Evolutionary conservation across 768 basidiomycete genomes (phyloP).

Genomic region (Tylopilus sp.): DNA sequence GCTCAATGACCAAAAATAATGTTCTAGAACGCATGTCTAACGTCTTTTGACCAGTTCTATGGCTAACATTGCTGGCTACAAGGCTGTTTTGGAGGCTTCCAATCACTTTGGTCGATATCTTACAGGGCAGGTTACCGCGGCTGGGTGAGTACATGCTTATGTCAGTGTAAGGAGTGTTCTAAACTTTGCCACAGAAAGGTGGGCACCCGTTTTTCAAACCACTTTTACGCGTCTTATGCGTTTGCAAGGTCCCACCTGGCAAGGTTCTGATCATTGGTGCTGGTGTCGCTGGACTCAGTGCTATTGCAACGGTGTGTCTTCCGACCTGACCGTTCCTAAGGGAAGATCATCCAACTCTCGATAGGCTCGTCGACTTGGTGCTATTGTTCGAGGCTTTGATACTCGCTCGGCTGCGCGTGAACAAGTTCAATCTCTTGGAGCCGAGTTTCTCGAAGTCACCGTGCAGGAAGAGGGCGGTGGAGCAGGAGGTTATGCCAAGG

Average conservation of each 20-base stretch:
- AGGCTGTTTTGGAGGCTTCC: slow-evolving; percentile 86
- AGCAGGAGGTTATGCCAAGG: slow-evolving; percentile 83
- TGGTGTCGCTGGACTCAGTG: slow-evolving; percentile 85
- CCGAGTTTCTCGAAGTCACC: slow-evolving; percentile 83
- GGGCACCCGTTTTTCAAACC: not conserved
- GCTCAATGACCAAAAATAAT: slow-evolving; percentile 9
- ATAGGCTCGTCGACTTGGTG: slow-evolving; percentile 78
- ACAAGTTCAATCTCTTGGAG: slow-evolving; percentile 87
- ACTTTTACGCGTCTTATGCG: slow-evolving; percentile 16
- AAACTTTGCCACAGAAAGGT: slow-evolving; percentile 40
- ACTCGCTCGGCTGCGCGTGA: slow-evolving; percentile 82
- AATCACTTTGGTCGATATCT: slow-evolving; percentile 88
- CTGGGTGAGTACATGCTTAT: slow-evolving; percentile 55
- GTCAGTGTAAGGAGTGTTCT: slow-evolving; percentile 4
- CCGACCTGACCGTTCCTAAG: not conserved
- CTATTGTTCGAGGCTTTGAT: slow-evolving; percentile 87
- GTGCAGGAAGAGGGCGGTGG: slow-evolving; percentile 81
- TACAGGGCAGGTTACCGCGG: slow-evolving; percentile 89
- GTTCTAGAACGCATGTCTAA: not conserved
- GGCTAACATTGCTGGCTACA: slow-evolving; percentile 94
- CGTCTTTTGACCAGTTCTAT: slow-evolving; percentile 56
- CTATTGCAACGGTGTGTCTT: slow-evolving; percentile 69
- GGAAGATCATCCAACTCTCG: not conserved
- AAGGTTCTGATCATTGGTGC: slow-evolving; percentile 87
- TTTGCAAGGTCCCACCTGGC: slow-evolving; percentile 70